These are phyloP conservation scores for Hemileccinum impolitum DNA, from an alignment of 768 basidiomycete genomes.

Conservation along the genomic window DNA sequence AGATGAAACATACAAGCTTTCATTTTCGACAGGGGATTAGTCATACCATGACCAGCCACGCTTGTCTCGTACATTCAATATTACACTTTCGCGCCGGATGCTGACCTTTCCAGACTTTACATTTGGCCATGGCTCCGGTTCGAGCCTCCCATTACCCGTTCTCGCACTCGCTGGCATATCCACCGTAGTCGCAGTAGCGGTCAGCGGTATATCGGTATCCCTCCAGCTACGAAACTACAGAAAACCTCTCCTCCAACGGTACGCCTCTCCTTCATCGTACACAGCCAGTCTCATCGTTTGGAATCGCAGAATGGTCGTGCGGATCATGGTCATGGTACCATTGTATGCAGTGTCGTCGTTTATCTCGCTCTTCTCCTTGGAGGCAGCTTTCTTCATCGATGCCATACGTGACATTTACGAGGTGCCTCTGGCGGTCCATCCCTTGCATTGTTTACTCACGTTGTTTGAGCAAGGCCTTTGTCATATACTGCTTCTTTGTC, in stretches of 20 bases:
- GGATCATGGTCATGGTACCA: constrained; percentile 97
- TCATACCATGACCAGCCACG: not conserved
- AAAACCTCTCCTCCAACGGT: constrained; percentile 80
- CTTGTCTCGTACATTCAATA: not conserved
- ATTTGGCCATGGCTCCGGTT: constrained; percentile 50
- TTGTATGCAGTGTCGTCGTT: constrained; percentile 88
- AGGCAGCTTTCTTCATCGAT: constrained; percentile 96
- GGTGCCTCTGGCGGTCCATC: constrained; percentile 43
- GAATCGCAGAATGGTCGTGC: constrained; percentile 70
- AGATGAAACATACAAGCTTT: not conserved
- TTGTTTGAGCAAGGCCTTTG: constrained; percentile 62
- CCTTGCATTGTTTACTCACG: not conserved
- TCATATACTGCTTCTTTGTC: constrained; percentile 90
- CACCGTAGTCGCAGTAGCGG: constrained; percentile 64
- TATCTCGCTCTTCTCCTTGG: constrained; percentile 89
- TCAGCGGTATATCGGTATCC: constrained; percentile 72
- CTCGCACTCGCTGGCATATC: constrained; percentile 60
- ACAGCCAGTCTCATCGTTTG: constrained; percentile 4
- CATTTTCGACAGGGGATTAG: not conserved
- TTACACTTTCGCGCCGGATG: constrained; percentile 2
- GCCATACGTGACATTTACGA: constrained; percentile 95
- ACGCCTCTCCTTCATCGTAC: not conserved
- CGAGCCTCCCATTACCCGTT: constrained; percentile 53
- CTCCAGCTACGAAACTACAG: constrained; percentile 85
- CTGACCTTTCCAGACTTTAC: constrained; percentile 11